A percentile compares a stretch with the other conserved stretches of the same genome.
These are phyloP conservation scores for Aspergillus pseudotamarii DNA, from an alignment of 2,329 filamentous ascomycete species.

Conservation along the genomic window DNA sequence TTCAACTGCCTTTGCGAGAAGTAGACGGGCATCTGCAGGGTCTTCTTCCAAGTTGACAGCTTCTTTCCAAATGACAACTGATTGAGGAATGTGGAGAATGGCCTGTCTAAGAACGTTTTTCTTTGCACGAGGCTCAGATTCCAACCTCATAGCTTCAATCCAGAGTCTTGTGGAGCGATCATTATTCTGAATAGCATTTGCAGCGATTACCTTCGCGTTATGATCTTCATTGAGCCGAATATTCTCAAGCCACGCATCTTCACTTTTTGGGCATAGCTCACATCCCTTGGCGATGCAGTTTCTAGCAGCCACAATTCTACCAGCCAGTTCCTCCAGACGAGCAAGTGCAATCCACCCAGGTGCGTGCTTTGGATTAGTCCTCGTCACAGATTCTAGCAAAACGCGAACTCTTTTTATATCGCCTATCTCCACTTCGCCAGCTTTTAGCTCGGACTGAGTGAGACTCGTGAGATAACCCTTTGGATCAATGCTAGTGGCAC, in stretches of 20 bases:
- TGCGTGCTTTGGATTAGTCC: constrained; percentile 92
- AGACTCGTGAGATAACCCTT: constrained; percentile 95
- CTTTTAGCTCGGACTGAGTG: constrained; percentile 76
- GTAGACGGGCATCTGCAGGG: constrained; percentile 78
- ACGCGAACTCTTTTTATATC: constrained; percentile 93
- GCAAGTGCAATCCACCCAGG: constrained; percentile 96
- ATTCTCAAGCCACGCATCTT: constrained; percentile 95
- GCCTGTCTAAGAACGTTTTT: constrained; percentile 92
- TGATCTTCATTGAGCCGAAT: constrained; percentile 89
- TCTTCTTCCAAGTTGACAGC: constrained; percentile 95
- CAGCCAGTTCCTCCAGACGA: constrained; percentile 87
- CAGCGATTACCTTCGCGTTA: constrained; percentile 94
- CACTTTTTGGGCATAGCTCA: constrained; percentile 87
- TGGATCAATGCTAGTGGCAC: constrained; percentile 86
- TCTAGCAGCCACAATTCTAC: constrained; percentile 85
- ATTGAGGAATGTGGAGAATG: constrained; percentile 89
- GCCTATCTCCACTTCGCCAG: constrained; percentile 81
- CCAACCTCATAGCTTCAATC: constrained; percentile 93
- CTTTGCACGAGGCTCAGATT: constrained; percentile 78
- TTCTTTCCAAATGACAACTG: constrained; percentile 96
- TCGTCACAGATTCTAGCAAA: constrained; percentile 93
- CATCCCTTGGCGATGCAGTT: constrained; percentile 87
- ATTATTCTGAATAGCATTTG: constrained; percentile 89
- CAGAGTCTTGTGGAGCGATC: constrained; percentile 85
- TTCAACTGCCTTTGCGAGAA: constrained; percentile 93